phyloP scores from a whole-genome alignment of 345 rosid species.

The Eucalyptus erythrocorys region DNA sequence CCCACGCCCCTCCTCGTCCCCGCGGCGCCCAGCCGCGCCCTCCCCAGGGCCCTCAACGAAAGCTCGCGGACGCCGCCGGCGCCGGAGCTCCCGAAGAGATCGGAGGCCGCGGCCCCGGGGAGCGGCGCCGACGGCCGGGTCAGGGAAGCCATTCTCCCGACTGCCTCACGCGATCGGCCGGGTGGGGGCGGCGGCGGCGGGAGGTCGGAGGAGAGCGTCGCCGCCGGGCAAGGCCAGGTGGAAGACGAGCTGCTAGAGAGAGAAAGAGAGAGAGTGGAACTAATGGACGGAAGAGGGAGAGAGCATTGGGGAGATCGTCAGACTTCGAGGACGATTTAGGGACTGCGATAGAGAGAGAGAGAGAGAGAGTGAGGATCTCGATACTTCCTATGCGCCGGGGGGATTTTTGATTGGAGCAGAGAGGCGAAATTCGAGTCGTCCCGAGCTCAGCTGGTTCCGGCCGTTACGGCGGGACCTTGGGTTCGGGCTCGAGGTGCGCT shows the following conservation, averaged over 20 bases:
- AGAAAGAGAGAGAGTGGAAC: background rate
- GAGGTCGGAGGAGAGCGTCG: background rate
- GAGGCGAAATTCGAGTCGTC: background rate
- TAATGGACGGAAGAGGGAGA: background rate
- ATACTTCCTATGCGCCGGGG: background rate
- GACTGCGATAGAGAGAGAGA: background rate
- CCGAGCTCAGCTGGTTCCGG: background rate
- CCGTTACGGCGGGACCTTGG: background rate
- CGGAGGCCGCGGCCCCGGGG: background rate
- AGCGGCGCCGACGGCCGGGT: background rate
- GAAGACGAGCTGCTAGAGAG: background rate
- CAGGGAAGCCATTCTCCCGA: background rate
- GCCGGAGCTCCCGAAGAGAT: background rate
- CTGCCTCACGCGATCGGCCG: background rate
- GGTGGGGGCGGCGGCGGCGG: background rate
- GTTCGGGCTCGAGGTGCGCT: background rate
- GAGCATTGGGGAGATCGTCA: background rate
- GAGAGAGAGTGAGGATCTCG: background rate
- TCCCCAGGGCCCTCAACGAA: constrained; percentile 33
- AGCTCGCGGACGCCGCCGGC: background rate
- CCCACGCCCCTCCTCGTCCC: constrained; percentile 16
- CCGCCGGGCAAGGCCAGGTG: background rate
- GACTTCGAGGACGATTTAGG: background rate
- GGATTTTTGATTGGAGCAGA: background rate
- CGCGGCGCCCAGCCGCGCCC: constrained; percentile 13